phyloP scores from a whole-genome alignment of 768 basidiomycete species.

The Hygrocybe punicea region DNA sequence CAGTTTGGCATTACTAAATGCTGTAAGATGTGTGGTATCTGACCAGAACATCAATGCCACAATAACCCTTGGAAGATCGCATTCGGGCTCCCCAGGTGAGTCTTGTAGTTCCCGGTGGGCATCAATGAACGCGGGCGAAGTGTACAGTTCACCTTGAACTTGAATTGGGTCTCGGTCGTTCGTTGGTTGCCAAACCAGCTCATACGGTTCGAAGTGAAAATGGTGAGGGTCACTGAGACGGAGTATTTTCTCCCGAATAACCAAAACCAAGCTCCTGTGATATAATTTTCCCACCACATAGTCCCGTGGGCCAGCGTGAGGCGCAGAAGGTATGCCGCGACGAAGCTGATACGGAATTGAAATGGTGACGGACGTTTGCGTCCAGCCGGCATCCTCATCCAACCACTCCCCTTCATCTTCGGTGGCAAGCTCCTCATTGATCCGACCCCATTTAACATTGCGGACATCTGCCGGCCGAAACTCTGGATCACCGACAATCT shows the following conservation, averaged over 20 bases:
- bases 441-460: neutral
- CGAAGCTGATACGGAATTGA: constrained; percentile 1
- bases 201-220: constrained; percentile 25
- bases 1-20: neutral
- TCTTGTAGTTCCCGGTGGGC: constrained; percentile 19
- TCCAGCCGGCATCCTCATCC: constrained; percentile 2
- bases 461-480: neutral
- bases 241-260: constrained; percentile 23
- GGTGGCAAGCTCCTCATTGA: neutral
- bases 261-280: constrained; percentile 19
- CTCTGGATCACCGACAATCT: neutral
- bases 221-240: constrained; percentile 12
- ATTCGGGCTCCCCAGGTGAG: constrained; percentile 11
- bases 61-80: constrained; percentile 21
- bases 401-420: constrained; percentile 1
- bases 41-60: constrained; percentile 30
- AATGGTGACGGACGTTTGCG: neutral
- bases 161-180: constrained; percentile 15
- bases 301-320: neutral
- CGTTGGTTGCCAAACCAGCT: constrained; percentile 28
- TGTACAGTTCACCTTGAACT: constrained; percentile 19
- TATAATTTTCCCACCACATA: constrained; percentile 23
- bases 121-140: constrained; percentile 12
- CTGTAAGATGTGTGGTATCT: constrained; percentile 22
- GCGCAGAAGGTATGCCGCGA: neutral